Percentiles rank a stretch among this genome's conserved stretches.
Conservation (phyloP, 192 early-diverging fungal species). For the Radiomyces spectabilis region DNA sequence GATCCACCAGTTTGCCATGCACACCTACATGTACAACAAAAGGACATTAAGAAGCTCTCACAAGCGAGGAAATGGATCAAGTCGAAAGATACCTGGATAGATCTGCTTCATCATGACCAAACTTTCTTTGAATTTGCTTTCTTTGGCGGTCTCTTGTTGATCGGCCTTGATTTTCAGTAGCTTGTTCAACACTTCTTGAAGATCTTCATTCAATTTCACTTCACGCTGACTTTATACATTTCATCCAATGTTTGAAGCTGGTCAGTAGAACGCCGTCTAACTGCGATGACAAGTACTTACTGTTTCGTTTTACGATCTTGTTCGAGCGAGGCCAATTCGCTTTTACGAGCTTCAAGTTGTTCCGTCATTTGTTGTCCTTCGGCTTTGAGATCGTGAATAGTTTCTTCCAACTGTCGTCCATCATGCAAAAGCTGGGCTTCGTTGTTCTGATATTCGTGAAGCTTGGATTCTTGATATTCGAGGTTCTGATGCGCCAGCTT, state of each 20-base stretch:
- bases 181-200: slow-evolving; percentile 65
- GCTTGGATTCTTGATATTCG: slow-evolving; percentile 48
- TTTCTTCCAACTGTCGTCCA: slow-evolving; percentile 23
- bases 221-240: too few relatives aligned
- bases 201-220: slow-evolving; percentile 77
- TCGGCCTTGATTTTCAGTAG: slow-evolving; percentile 78
- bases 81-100: slow-evolving; percentile 81
- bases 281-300: too few relatives aligned
- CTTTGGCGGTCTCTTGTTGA: slow-evolving; percentile 76
- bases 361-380: slow-evolving; percentile 1
- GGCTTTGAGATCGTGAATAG: slow-evolving; percentile 8
- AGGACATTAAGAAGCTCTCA: too few relatives aligned
- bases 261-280: too few relatives aligned
- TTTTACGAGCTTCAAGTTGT: slow-evolving; percentile 13
- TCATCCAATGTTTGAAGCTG: too few relatives aligned
- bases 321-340: slow-evolving; percentile 52
- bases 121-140: slow-evolving; percentile 67
- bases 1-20: slow-evolving; percentile 80
- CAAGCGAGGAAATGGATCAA: too few relatives aligned
- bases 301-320: slow-evolving; percentile 58
- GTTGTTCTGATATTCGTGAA: slow-evolving; percentile 39
- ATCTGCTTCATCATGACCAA: slow-evolving; percentile 74
- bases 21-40: slow-evolving; percentile 33
- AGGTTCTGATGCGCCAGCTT: slow-evolving; percentile 57
- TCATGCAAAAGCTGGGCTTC: slow-evolving; percentile 43